Percentiles rank a stretch among this genome's conserved stretches.
These are phyloP conservation scores for Globisporangium heterothallicum DNA, from an alignment of 352 stramenopile species.

Conservation along the genomic window DNA sequence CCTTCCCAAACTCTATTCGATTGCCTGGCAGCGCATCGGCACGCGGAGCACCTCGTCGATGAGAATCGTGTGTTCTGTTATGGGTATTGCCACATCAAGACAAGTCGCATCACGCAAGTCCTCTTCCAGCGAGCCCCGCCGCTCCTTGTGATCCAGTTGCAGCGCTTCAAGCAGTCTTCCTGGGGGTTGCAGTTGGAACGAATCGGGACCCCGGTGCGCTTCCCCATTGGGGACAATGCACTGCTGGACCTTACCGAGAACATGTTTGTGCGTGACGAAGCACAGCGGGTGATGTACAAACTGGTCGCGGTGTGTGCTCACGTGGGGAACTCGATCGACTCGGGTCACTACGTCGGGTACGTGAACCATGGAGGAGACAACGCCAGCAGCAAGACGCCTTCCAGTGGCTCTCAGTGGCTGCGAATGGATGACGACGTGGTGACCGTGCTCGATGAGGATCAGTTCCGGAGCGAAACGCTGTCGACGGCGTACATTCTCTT, in stretches of 20 bases:
- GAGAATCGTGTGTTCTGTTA: conserved; percentile 75
- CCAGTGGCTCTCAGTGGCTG: conserved; percentile 32
- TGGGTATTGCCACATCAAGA: conserved; percentile 58
- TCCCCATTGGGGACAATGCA: conserved; percentile 28
- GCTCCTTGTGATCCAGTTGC: conserved; percentile 57
- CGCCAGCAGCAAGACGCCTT: not conserved
- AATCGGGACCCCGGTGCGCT: conserved; percentile 45
- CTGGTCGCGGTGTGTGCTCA: conserved; percentile 72
- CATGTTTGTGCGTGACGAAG: conserved; percentile 53
- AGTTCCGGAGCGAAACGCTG: conserved; percentile 44
- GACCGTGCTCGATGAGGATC: conserved; percentile 33
- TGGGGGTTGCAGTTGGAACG: conserved; percentile 36
- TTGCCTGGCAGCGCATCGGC: conserved; percentile 45
- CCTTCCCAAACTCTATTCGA: conserved; percentile 36
- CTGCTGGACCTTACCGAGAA: conserved; percentile 58
- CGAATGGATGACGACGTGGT: conserved; percentile 70
- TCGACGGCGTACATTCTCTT: conserved; percentile 73
- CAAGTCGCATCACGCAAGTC: conserved; percentile 62
- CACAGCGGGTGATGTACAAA: conserved; percentile 37
- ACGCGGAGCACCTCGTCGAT: conserved; percentile 51
- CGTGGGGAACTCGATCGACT: conserved; percentile 48
- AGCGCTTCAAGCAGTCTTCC: conserved; percentile 58
- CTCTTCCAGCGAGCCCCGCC: conserved; percentile 53
- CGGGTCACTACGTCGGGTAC: conserved; percentile 78
- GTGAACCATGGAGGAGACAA: conserved; percentile 10